A percentile compares a stretch with the other conserved stretches of the same genome.
phyloP scores from a whole-genome alignment of 2,329 filamentous ascomycete genomes.

The Colletotrichum sp. region DNA sequence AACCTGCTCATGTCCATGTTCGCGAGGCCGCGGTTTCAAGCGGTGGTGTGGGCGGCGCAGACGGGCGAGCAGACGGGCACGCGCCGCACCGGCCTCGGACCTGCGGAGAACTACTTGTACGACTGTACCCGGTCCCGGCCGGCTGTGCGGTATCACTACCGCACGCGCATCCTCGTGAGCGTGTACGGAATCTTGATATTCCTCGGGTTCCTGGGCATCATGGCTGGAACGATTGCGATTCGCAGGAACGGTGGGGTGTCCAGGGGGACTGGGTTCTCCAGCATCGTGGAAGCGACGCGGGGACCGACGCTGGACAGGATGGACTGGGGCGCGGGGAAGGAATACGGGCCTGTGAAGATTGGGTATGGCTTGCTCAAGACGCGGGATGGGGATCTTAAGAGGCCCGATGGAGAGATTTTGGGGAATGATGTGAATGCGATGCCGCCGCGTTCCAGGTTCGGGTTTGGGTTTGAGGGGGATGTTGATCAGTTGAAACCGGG shows the following conservation, averaged over 20 bases:
- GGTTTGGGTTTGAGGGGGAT: conserved; percentile 23
- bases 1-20: conserved; percentile 38
- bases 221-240: conserved; percentile 32
- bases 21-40: conserved; percentile 34
- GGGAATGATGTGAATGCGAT: neutral
- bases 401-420: neutral
- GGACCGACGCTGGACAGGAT: conserved; percentile 36
- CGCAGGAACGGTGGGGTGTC: conserved; percentile 31
- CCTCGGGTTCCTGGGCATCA: conserved; percentile 27
- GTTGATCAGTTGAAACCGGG: neutral
- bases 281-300: conserved; percentile 40
- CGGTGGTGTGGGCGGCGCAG: conserved; percentile 34
- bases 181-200: conserved; percentile 34
- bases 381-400: neutral
- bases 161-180: conserved; percentile 32
- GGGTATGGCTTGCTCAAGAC: neutral
- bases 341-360: neutral
- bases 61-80: conserved; percentile 14
- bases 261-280: conserved; percentile 38
- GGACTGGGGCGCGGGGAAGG: conserved; percentile 12
- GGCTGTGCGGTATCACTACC: conserved; percentile 31
- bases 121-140: conserved; percentile 30
- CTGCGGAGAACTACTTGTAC: conserved; percentile 15
- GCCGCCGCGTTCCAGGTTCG: conserved; percentile 22
- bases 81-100: conserved; percentile 16